phyloP scores from a whole-genome alignment of 2,329 filamentous ascomycete genomes.

The Xylaria sp. region DNA sequence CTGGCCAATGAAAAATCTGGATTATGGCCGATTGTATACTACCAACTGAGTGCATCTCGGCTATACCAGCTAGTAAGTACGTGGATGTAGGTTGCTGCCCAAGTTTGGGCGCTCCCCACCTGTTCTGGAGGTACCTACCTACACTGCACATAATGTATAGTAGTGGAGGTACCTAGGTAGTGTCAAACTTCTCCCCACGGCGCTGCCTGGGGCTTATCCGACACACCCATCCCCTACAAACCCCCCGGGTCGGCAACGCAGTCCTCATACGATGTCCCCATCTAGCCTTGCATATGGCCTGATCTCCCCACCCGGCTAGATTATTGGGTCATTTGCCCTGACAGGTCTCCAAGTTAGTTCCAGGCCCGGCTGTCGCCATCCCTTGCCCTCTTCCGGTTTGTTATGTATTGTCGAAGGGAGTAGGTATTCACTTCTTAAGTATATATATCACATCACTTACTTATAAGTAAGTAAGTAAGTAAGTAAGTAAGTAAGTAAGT shows the following conservation, averaged over 20 bases:
- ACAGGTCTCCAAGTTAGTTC: slow-evolving; percentile 28
- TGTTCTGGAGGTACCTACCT: slow-evolving; percentile 3
- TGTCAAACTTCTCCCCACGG: background rate
- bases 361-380: slow-evolving; percentile 11
- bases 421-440: background rate
- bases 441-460: background rate
- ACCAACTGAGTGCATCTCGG: too few species aligned
- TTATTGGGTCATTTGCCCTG: slow-evolving; percentile 39
- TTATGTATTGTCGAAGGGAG: background rate
- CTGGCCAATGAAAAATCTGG: slow-evolving; percentile 16
- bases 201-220: slow-evolving; percentile 12
- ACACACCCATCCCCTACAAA: slow-evolving; percentile 9
- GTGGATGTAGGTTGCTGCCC: background rate
- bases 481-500: too few species aligned
- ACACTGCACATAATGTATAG: background rate
- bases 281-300: slow-evolving; percentile 48
- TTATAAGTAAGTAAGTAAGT: too few species aligned
- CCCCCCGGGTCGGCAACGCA: slow-evolving; percentile 33
- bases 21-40: slow-evolving; percentile 4
- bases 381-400: slow-evolving; percentile 3
- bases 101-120: background rate
- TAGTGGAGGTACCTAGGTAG: background rate
- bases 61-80: too few species aligned
- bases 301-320: slow-evolving; percentile 43
- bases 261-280: slow-evolving; percentile 46